Conservation (phyloP, 2,329 filamentous ascomycete genomes). For the Cercospora zeina region DNA sequence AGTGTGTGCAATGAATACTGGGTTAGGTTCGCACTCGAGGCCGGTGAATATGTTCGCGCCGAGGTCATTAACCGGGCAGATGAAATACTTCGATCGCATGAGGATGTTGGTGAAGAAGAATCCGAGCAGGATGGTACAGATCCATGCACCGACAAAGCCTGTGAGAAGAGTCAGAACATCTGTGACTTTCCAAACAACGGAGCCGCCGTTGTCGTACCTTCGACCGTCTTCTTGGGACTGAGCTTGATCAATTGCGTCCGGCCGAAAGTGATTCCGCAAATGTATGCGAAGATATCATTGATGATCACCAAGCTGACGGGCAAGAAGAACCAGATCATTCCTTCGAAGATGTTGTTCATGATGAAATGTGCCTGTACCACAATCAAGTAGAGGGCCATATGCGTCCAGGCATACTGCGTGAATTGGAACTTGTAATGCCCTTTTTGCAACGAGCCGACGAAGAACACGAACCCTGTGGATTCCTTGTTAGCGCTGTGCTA, state of each 20-base stretch:
- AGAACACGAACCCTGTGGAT: slow-evolving; percentile 85
- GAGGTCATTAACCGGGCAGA: slow-evolving; percentile 94
- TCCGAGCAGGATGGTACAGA: slow-evolving; percentile 88
- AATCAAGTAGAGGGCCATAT: slow-evolving; percentile 97
- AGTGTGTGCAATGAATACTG: slow-evolving; percentile 77
- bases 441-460: slow-evolving; percentile 89
- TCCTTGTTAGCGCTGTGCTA: neutral
- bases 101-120: slow-evolving; percentile 79
- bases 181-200: slow-evolving; percentile 9
- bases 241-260: slow-evolving; percentile 96
- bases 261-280: slow-evolving; percentile 95
- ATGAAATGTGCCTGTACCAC: slow-evolving; percentile 98
- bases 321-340: slow-evolving; percentile 99
- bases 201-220: slow-evolving; percentile 46
- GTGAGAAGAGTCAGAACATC: neutral
- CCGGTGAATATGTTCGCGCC: slow-evolving; percentile 91
- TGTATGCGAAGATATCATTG: slow-evolving; percentile 97
- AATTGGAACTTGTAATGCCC: slow-evolving; percentile 98
- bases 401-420: slow-evolving; percentile 98
- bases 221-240: slow-evolving; percentile 98
- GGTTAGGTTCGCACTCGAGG: slow-evolving; percentile 85
- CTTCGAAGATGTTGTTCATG: slow-evolving; percentile 99
- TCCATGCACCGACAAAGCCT: slow-evolving; percentile 93
- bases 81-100: slow-evolving; percentile 93
- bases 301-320: slow-evolving; percentile 93